Evolutionary conservation across 2,329 filamentous ascomycete species (phyloP), one percentile per base, ranked within the genome.

Genomic region (Fusarium sororula): DNA sequence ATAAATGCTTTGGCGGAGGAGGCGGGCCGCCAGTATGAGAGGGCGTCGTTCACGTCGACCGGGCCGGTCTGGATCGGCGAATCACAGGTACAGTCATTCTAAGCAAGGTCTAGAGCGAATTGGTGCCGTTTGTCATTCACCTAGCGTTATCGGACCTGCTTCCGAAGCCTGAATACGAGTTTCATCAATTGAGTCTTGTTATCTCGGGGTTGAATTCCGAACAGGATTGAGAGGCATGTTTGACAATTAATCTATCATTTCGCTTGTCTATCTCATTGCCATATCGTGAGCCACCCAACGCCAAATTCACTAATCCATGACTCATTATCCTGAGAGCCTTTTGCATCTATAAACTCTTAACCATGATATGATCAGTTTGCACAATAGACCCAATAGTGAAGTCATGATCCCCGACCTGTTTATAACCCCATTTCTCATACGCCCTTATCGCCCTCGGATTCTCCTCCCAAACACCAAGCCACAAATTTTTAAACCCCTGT

Each of bases 391-490:
- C 85, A 48, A 86, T 76, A 1, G 76, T 78, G 71, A 87, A 87
- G 14, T 83, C 81, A 68, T 86, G 84, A 15, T 77, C 42, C 1
- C 85, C 85, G 2, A 85, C 80, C 28, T 73, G 74, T 22, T 62
- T 66, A 63, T 83, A 87, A 0, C 85, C 85, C 73, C 81, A 80
- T 73, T 79, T 82, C 64, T 79, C 79, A 73, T 87, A 87, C 9
- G 83, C 78, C 39, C 65, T 79, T 30, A 81, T 78, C 1, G 85
- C 84, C 37, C 74, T 80, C 4, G 61, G 41, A 59, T 86, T 87
- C 69, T 85, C 83, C 57, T 87, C 83, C 85, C 85, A 87, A 15
- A 87, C 85, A 0, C 85, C 85, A 15, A 87, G 74, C 85, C 85
- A 87, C 24, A 87, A 77, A 32, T 82, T 77, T 55, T 73, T 77